Evolutionary conservation across 2,329 filamentous ascomycete species (phyloP).

Genomic region (Neofusicoccum sp.): DNA sequence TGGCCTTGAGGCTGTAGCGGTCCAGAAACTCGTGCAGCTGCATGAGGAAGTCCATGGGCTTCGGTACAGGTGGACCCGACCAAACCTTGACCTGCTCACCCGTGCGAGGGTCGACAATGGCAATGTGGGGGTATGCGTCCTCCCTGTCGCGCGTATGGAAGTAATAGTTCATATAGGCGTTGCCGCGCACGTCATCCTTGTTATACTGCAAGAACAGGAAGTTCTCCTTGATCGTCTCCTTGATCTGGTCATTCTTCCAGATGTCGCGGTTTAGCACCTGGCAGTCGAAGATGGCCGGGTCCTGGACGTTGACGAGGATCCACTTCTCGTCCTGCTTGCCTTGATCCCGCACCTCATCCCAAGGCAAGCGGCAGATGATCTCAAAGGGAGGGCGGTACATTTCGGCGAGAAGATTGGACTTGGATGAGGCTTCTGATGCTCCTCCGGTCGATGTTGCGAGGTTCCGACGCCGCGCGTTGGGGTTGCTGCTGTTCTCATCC

Average conservation of each 20-base stretch:
- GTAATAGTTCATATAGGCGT: slow-evolving; percentile 87
- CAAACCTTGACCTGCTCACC: slow-evolving; percentile 97
- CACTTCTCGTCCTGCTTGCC: slow-evolving; percentile 90
- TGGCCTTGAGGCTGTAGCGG: slow-evolving; percentile 82
- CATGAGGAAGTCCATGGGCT: slow-evolving; percentile 77
- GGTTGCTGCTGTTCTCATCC: slow-evolving; percentile 51
- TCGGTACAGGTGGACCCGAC: slow-evolving; percentile 79
- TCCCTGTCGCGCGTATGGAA: slow-evolving; percentile 74
- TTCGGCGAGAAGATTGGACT: slow-evolving; percentile 79
- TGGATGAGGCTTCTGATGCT: slow-evolving; percentile 63
- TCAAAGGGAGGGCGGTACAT: slow-evolving; percentile 92
- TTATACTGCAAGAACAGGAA: slow-evolving; percentile 95
- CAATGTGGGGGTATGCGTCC: slow-evolving; percentile 94
- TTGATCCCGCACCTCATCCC: slow-evolving; percentile 78
- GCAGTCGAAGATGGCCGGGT: slow-evolving; percentile 89
- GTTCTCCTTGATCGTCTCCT: slow-evolving; percentile 80
- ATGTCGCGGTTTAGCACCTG: slow-evolving; percentile 91
- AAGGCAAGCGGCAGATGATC: slow-evolving; percentile 75
- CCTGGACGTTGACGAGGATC: slow-evolving; percentile 94
- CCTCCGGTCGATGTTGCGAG: slow-evolving; percentile 63
- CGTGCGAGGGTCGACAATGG: slow-evolving; percentile 91
- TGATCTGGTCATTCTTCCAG: slow-evolving; percentile 83
- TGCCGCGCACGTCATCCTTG: slow-evolving; percentile 75
- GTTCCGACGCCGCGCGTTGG: slow-evolving; percentile 49
- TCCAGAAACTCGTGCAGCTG: slow-evolving; percentile 96